Evolutionary conservation across 108 stramenopile genomes (phyloP), one percentile per base, ranked within the genome.

Genomic region (Skeletonema potamos): DNA sequence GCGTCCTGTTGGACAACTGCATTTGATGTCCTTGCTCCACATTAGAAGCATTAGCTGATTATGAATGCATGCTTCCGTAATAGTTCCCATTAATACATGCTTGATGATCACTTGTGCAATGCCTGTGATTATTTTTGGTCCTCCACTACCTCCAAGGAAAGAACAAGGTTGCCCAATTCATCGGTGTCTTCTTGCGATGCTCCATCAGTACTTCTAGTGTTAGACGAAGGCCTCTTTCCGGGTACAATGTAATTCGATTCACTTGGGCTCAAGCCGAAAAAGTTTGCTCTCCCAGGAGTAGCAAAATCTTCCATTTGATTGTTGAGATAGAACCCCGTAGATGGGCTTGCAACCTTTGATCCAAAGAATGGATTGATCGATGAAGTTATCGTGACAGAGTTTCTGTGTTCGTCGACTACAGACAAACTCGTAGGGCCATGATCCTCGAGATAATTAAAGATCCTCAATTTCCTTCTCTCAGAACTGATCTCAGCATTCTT

Each of bases 51-150:
- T 33, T 1, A 92, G 66, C 58, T 95, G 94, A 58, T 90, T 81
- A 64, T 95, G 94, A 12, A 95, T 62, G 3, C 94, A 87, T 9
- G 94, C 83, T 18, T 74, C 69, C 11, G 70, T 64, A 1, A 92
- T 62, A 9, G 89, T 84, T 13, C 92, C 90, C 13, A 78, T 51
- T 27, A 85, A 66, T 30, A 72, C 72, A 56, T 79, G 66, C 62
- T 92, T 91, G 15, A 95, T 54, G 32, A 95, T 62, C 6, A 86
- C 84, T 64, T 91, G 90, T 6, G 88, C 54, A 29, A 89, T 83
- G 10, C 87, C 74, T 0, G 92, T 86, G 43, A 95, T 95, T 34
- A 95, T 95, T 54, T 88, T 90, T 9, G 94, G 90, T 4, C 94
- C 94, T 10, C 94, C 94, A 51, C 68, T 72, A 0, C 82, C 91